These are phyloP conservation scores for Glycine tomentella DNA, from an alignment of 306 rosid genomes.

Conservation along the genomic window DNA sequence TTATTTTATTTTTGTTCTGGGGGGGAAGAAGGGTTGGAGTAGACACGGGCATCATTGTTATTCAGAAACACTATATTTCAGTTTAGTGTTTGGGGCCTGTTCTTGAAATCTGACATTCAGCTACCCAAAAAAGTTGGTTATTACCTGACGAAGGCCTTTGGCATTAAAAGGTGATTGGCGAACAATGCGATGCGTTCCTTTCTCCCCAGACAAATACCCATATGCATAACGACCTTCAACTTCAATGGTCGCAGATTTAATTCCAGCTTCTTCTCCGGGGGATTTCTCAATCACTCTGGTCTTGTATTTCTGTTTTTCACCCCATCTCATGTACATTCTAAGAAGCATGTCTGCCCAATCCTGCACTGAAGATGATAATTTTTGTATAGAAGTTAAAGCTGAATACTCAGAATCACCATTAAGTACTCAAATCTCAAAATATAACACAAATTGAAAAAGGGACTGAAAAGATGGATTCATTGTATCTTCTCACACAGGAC, in stretches of 20 bases:
- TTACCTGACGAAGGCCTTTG: conserved; percentile 98
- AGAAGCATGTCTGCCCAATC: conserved; percentile 99
- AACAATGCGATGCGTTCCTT: conserved; percentile 94
- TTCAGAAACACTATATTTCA: not conserved
- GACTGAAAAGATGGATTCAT: conserved; percentile 1
- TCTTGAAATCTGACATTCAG: conserved; percentile 33
- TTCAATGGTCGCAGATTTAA: conserved; percentile 91
- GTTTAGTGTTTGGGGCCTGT: not conserved
- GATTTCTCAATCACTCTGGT: conserved; percentile 92
- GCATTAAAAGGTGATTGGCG: conserved; percentile 95
- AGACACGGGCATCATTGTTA: too few relatives aligned
- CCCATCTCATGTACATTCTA: conserved; percentile 97
- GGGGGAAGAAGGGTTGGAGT: too few relatives aligned
- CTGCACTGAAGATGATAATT: conserved; percentile 80
- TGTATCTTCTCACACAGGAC: conserved; percentile 26
- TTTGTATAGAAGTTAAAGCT: conserved; percentile 48
- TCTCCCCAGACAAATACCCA: conserved; percentile 96
- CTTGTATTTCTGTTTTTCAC: conserved; percentile 90
- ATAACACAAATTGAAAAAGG: conserved; percentile 6
- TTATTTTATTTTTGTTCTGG: not conserved
- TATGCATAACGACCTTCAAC: conserved; percentile 96
- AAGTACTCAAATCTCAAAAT: conserved; percentile 42
- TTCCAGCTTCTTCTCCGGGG: conserved; percentile 96
- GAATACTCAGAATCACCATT: conserved; percentile 49
- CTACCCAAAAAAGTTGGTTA: conserved; percentile 21